phyloP scores from a whole-genome alignment of 768 basidiomycete genomes.

The Gelatoporia subvermispora region DNA sequence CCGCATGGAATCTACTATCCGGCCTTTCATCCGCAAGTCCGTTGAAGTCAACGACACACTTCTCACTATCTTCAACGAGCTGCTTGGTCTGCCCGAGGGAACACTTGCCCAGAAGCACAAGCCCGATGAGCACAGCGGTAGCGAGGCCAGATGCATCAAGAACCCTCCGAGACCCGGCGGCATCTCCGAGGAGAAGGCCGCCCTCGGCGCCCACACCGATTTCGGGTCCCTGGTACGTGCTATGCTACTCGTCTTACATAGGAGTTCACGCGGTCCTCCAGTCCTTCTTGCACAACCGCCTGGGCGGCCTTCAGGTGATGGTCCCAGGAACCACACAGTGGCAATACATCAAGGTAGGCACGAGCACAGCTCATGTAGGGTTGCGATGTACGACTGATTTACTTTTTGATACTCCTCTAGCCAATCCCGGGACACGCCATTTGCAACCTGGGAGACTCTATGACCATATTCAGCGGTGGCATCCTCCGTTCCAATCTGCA shows the following conservation, averaged over 20 bases:
- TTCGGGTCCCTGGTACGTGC: constrained; percentile 25
- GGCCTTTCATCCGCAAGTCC: constrained; percentile 25
- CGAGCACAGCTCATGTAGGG: neutral
- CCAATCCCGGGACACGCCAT: constrained; percentile 24
- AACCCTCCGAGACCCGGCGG: constrained; percentile 19
- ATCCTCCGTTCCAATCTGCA: constrained; percentile 58
- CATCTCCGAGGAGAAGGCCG: constrained; percentile 16
- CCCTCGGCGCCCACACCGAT: constrained; percentile 30
- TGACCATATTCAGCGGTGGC: constrained; percentile 48
- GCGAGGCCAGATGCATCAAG: constrained; percentile 28
- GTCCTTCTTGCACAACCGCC: constrained; percentile 63
- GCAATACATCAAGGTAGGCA: constrained; percentile 58
- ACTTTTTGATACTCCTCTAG: neutral
- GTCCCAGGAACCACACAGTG: constrained; percentile 53
- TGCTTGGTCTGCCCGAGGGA: constrained; percentile 29
- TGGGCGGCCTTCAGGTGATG: constrained; percentile 66
- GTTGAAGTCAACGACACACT: constrained; percentile 26
- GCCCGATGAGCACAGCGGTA: constrained; percentile 20
- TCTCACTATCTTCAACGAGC: constrained; percentile 26
- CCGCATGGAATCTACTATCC: constrained; percentile 24
- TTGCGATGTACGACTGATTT: neutral
- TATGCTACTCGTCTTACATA: neutral
- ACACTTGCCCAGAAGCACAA: constrained; percentile 24
- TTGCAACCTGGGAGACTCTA: constrained; percentile 25
- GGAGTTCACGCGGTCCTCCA: constrained; percentile 12